Base-by-base conservation (phyloP, 1,284 basidiomycete species). In the Ganoderma multipileum region DNA sequence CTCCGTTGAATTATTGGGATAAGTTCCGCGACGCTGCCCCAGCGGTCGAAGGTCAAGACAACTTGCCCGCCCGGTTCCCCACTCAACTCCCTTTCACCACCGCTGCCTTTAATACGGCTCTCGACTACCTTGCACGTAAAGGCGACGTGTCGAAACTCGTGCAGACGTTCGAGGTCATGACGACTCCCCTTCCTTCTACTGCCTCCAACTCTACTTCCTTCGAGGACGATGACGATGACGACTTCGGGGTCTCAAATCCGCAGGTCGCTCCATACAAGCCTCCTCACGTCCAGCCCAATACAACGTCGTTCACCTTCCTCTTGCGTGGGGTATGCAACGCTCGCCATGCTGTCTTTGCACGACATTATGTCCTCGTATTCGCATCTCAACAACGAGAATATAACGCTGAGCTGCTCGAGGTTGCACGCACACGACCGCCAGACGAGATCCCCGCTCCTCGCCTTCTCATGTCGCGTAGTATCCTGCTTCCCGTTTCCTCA, bases 131-230 rank as follows among this genome's bases (percentile, higher is more conserved):
- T 6, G 92, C 92, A 9, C 84, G 84, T 12, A 73, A 83, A 18
- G 84, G 86, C 12, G 79, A 89, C 67, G 77, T 91, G 61, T 88
- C 91, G 3, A 89, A 87, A 74, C 85, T 94, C 76, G 84, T 94
- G 2, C 86, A 89, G 73, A 83, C 88, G 0, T 95, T 94, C 74
- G 93, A 94, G 74, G 89, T 92, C 28, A 85, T 94, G 69, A 92
- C 92, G 0, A 84, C 87, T 58, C 91, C 91, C 16, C 83, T 94
- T 30, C 89, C 87, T 3, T 74, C 75, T 80, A 47, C 63, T 3
- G 63, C 84, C 33, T 80, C 74, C 71, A 79, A 83, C 71, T 82
- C 86, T 65, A 80, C 84, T 38, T 16, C 63, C 63, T 89, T 89
- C 72, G 88, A 91, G 63, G 87, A 88, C 20, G 90, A 91, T 52